These are phyloP conservation scores for Cladosporium sp. DNA, from an alignment of 2,329 filamentous ascomycete genomes.

Conservation along the genomic window DNA sequence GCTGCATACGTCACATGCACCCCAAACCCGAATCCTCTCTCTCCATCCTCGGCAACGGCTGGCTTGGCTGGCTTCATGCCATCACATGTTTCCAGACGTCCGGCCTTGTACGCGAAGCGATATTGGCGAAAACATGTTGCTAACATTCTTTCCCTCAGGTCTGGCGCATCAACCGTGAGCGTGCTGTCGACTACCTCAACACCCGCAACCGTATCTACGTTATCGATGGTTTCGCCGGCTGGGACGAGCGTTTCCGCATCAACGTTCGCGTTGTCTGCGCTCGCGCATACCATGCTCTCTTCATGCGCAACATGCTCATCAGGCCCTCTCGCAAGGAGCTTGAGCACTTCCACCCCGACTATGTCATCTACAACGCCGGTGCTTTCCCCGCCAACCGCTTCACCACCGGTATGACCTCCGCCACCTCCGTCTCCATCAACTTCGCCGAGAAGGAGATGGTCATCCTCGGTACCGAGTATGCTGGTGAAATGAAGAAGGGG, in stretches of 20 bases:
- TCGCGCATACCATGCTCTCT: constrained; percentile 97
- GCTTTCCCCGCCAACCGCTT: constrained; percentile 98
- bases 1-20: constrained; percentile 14
- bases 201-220: constrained; percentile 99
- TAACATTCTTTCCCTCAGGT: constrained; percentile 55
- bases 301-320: constrained; percentile 99
- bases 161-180: constrained; percentile 99
- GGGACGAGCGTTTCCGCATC: constrained; percentile 98
- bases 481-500: constrained; percentile 53
- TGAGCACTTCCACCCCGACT: constrained; percentile 97
- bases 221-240: constrained; percentile 93
- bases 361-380: constrained; percentile 99
- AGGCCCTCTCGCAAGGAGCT: constrained; percentile 86
- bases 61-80: no score
- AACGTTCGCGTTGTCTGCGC: constrained; percentile 97
- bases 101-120: no score
- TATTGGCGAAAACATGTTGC: no score
- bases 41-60: constrained; percentile 10
- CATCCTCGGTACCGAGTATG: constrained; percentile 97
- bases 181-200: constrained; percentile 98
- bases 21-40: neutral
- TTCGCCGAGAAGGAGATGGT: constrained; percentile 99
- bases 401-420: constrained; percentile 97
- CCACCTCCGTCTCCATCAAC: constrained; percentile 97
- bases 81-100: no score